Evolutionary conservation across 306 rosid genomes (phyloP).

Genomic region (Coriaria nepalensis): DNA sequence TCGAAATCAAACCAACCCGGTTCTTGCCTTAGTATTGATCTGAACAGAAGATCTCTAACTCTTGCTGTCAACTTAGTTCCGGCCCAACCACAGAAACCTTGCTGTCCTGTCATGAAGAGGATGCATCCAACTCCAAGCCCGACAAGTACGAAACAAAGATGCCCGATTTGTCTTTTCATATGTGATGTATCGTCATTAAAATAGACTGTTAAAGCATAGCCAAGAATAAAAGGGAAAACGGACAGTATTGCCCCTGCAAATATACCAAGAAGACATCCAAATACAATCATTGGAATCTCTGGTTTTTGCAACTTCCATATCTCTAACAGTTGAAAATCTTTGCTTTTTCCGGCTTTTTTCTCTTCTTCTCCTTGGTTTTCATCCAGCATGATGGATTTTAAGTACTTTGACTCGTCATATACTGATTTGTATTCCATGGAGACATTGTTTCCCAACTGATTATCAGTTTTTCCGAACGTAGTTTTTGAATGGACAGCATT

Average conservation of each 20-base stretch:
- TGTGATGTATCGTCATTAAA: slow-evolving; percentile 19
- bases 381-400: slow-evolving; percentile 15
- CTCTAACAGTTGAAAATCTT: slow-evolving; percentile 33
- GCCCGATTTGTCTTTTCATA: slow-evolving; percentile 32
- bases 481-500: slow-evolving; percentile 30
- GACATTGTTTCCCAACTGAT: slow-evolving; percentile 15
- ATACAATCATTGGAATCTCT: slow-evolving; percentile 33
- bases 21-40: slow-evolving; percentile 75
- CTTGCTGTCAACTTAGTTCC: slow-evolving; percentile 75
- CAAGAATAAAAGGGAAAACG: slow-evolving; percentile 55
- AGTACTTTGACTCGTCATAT: slow-evolving; percentile 22
- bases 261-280: slow-evolving; percentile 62
- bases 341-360: slow-evolving; percentile 17
- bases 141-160: slow-evolving; percentile 53
- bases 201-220: slow-evolving; percentile 50
- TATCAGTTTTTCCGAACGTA: slow-evolving; percentile 13
- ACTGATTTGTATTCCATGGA: slow-evolving; percentile 22
- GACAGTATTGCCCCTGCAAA: slow-evolving; percentile 69
- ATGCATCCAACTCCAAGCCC: slow-evolving; percentile 75
- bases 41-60: slow-evolving; percentile 62
- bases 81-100: slow-evolving; percentile 90
- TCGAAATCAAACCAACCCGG: slow-evolving; percentile 93
- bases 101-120: slow-evolving; percentile 77
- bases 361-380: slow-evolving; percentile 22
- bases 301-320: slow-evolving; percentile 66